Percentiles rank a stretch among this genome's conserved stretches.
These are phyloP conservation scores for Pleoardoris graminearum DNA, from an alignment of 2,329 filamentous ascomycete genomes.

Conservation along the genomic window DNA sequence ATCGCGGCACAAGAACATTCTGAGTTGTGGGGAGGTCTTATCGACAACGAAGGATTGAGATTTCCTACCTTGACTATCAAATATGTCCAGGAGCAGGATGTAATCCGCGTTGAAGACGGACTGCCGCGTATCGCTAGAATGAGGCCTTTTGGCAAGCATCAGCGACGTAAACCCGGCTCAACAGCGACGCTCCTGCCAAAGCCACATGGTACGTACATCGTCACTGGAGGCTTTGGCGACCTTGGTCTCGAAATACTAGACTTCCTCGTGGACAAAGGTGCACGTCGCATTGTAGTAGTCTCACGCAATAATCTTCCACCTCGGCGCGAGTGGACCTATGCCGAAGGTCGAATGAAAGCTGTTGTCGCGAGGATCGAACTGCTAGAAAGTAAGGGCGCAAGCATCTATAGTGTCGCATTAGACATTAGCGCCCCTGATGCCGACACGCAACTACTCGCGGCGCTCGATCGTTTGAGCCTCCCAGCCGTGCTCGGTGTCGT, in stretches of 20 bases:
- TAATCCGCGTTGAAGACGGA: slow-evolving; percentile 48
- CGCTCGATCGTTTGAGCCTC: slow-evolving; percentile 40
- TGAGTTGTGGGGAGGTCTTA: slow-evolving; percentile 46
- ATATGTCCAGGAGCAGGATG: slow-evolving; percentile 45
- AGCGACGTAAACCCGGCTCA: slow-evolving; percentile 19
- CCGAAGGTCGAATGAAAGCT: slow-evolving; percentile 12
- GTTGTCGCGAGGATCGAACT: slow-evolving; percentile 18
- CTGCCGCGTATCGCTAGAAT: slow-evolving; percentile 41
- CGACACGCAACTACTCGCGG: slow-evolving; percentile 17
- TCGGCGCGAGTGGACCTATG: slow-evolving; percentile 34
- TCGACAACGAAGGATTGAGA: slow-evolving; percentile 36
- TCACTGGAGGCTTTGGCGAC: slow-evolving; percentile 49
- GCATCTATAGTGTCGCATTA: slow-evolving; percentile 41
- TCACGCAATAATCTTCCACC: slow-evolving; percentile 46
- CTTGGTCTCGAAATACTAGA: slow-evolving; percentile 46
- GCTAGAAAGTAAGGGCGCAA: slow-evolving; percentile 31
- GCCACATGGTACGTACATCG: slow-evolving; percentile 50
- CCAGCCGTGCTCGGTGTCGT: slow-evolving; percentile 49
- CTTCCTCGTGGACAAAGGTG: slow-evolving; percentile 48
- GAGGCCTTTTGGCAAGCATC: slow-evolving; percentile 26
- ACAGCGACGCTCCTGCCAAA: slow-evolving; percentile 21
- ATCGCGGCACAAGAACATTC: slow-evolving; percentile 48
- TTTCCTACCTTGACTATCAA: slow-evolving; percentile 45
- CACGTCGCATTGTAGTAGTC: slow-evolving; percentile 47
- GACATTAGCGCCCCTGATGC: slow-evolving; percentile 40